Evolutionary conservation across 768 basidiomycete species (phyloP).

Genomic region (Rhodotorula diobovata): DNA sequence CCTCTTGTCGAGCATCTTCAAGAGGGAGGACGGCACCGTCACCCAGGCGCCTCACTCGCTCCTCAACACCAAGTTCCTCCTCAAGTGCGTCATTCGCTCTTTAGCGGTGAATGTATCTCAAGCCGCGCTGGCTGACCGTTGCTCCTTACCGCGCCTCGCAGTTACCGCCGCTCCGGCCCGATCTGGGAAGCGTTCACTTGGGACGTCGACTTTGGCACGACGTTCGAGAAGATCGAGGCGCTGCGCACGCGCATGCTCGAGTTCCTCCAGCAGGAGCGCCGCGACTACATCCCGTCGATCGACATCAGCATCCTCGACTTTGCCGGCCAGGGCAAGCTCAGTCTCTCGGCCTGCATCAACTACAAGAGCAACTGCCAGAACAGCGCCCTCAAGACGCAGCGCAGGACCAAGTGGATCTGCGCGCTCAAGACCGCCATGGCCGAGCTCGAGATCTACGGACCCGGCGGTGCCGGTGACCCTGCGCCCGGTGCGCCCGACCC

Average conservation of each 20-base stretch:
- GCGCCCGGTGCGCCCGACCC: slow-evolving; percentile 56
- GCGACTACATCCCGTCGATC: slow-evolving; percentile 71
- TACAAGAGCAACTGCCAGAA: slow-evolving; percentile 86
- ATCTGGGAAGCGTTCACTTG: slow-evolving; percentile 79
- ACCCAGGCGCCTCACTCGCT: slow-evolving; percentile 59
- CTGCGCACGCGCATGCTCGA: slow-evolving; percentile 72
- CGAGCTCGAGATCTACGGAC: slow-evolving; percentile 63
- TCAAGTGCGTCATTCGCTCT: slow-evolving; percentile 6
- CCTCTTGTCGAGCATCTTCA: slow-evolving; percentile 69
- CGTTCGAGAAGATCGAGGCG: slow-evolving; percentile 72
- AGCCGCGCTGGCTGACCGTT: not conserved
- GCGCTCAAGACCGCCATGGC: slow-evolving; percentile 68
- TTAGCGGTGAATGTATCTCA: too few relatives aligned
- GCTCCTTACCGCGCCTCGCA: not conserved
- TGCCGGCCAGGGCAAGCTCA: slow-evolving; percentile 65
- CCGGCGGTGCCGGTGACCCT: slow-evolving; percentile 47
- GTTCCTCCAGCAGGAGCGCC: slow-evolving; percentile 65
- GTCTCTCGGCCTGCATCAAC: slow-evolving; percentile 72
- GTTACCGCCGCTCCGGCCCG: slow-evolving; percentile 51
- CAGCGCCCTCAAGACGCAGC: slow-evolving; percentile 61
- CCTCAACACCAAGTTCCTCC: slow-evolving; percentile 55
- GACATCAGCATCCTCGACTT: slow-evolving; percentile 54
- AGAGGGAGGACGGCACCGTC: slow-evolving; percentile 54
- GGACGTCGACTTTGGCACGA: slow-evolving; percentile 71
- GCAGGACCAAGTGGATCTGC: slow-evolving; percentile 89